Base-by-base conservation (phyloP, 2,329 filamentous ascomycete species). In the Claviceps africana region DNA sequence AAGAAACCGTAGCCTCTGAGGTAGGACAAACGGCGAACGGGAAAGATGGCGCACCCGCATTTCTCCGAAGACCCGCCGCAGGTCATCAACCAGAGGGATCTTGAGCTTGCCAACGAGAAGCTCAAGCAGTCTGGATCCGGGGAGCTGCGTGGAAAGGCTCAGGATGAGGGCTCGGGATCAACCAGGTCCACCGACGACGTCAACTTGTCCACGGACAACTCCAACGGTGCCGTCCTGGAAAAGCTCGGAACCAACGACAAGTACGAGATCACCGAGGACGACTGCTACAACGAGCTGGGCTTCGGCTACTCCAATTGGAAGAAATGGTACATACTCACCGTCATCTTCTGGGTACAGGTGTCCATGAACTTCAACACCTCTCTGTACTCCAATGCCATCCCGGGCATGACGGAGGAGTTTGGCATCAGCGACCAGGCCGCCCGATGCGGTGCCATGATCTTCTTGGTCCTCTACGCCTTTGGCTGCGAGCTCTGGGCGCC, bases 401-500 rank as follows among this genome's bases (percentile, higher is more conserved):
- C 64, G 1, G 83, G 83, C 25, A 86, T 88, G 49, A 71, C 77
- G 0, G 70, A 82, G 21, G 76, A 88, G 55, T 93, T 86, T 57
- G 58, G 69, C 47, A 82, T 91, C 55, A 84, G 81, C 55, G 70
- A 71, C 30, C 84, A 88, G 64, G 80, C 77, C 4, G 86, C 83
- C 4, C 79, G 86, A 51, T 77, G 79, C 53, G 87, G 87, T 63
- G 85, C 86, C 54, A 83, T 86, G 69, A 79, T 89, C 56, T 93
- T 91, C 69, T 69, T 94, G 40, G 76, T 93, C 49, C 67, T 82
- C 2, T 93, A 94, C 64, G 87, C 86, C 39, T 90, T 93, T 63
- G 88, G 88, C 37, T 93, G 88, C 64, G 88, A 93, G 66, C 75
- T 91, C 0, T 93, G 88, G 88, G 88, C 88, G 0, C 88, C 88